Conservation (phyloP, 73 alveolate species). For the Tetrahymena elliotti region DNA sequence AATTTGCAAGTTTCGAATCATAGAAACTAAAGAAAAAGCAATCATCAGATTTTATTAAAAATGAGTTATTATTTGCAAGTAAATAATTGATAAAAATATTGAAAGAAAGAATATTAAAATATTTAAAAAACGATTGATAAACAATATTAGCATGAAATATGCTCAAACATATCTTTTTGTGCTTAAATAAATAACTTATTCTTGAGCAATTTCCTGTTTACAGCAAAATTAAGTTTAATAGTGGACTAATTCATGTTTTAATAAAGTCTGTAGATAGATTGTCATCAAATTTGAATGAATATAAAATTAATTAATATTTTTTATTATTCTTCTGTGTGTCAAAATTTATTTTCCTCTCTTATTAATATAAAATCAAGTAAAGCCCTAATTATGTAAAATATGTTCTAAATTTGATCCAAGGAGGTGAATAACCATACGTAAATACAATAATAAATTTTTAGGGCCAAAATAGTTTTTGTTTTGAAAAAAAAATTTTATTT, state of each 20-base stretch:
- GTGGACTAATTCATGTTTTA: neutral
- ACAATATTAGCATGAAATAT: too few relatives aligned
- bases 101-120: neutral
- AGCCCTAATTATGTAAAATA: neutral
- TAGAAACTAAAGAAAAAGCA: neutral
- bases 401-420: too few relatives aligned
- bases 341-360: neutral
- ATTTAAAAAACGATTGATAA: neutral
- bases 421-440: too few relatives aligned
- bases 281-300: neutral
- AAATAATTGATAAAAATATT: neutral
- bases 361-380: neutral
- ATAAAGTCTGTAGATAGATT: neutral
- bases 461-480: too few relatives aligned
- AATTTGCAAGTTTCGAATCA: neutral
- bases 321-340: neutral
- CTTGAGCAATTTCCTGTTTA: neutral
- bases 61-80: too few relatives aligned
- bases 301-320: too few relatives aligned
- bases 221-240: too few relatives aligned
- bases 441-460: too few relatives aligned
- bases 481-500: too few relatives aligned
- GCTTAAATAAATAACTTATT: too few relatives aligned
- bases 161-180: neutral
- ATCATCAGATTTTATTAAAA: neutral